Evolutionary conservation across 306 rosid genomes (phyloP).

Genomic region (Vigna mungo): DNA sequence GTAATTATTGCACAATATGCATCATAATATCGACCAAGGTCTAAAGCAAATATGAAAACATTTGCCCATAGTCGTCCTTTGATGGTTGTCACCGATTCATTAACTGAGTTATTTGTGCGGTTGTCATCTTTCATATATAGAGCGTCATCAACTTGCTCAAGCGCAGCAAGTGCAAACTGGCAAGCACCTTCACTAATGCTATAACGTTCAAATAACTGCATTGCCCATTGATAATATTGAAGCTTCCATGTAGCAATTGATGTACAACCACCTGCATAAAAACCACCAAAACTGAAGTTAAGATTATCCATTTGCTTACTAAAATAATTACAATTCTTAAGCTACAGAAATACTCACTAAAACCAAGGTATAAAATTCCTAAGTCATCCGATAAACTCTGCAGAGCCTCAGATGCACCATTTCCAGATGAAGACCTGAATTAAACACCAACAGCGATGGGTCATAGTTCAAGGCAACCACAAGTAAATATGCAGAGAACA

Average conservation of each 20-base stretch:
- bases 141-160: constrained; percentile 95
- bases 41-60: constrained; percentile 87
- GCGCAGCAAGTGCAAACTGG: constrained; percentile 98
- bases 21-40: constrained; percentile 77
- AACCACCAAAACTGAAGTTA: constrained; percentile 13
- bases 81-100: constrained; percentile 69
- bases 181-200: constrained; percentile 86
- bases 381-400: constrained; percentile 72
- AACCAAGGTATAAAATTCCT: constrained; percentile 66
- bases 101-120: constrained; percentile 45
- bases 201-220: constrained; percentile 93
- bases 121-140: constrained; percentile 48
- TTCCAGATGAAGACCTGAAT: constrained; percentile 84
- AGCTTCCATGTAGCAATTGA: constrained; percentile 77
- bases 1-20: constrained; percentile 96
- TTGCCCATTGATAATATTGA: constrained; percentile 90
- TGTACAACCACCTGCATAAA: constrained; percentile 57
- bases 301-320: constrained; percentile 29
- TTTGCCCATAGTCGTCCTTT: constrained; percentile 97
- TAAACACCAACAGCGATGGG: constrained; percentile 34
- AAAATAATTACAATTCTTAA: constrained; percentile 28
- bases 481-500: constrained; percentile 22
- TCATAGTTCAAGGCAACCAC: constrained; percentile 31
- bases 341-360: constrained; percentile 60
- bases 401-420: constrained; percentile 79